These are phyloP conservation scores for Balansia obtecta DNA, from an alignment of 2,329 filamentous ascomycete species.

Conservation along the genomic window DNA sequence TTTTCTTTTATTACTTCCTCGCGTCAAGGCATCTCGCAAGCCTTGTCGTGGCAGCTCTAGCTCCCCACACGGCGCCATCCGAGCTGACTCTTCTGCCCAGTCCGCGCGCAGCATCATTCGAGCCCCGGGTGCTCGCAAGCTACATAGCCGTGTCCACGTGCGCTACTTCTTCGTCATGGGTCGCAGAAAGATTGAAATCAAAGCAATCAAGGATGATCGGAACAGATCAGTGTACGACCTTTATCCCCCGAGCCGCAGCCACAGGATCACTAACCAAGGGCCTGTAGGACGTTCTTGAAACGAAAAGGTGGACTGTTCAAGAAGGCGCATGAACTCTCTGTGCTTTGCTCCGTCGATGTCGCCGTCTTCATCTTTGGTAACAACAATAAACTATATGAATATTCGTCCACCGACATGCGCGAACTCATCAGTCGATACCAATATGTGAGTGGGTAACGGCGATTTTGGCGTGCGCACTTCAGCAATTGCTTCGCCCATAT, in stretches of 20 bases:
- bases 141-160: conserved; percentile 4
- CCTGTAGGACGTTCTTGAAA: conserved; percentile 81
- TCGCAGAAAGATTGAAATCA: conserved; percentile 98
- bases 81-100: not conserved
- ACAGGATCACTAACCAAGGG: not conserved
- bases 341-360: conserved; percentile 95
- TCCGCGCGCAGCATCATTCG: conserved; percentile 1
- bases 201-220: conserved; percentile 96
- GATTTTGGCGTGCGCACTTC: too few relatives aligned
- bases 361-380: conserved; percentile 97
- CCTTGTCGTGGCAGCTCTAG: not conserved
- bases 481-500: too few relatives aligned
- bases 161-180: conserved; percentile 50
- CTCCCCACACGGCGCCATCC: not conserved
- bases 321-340: conserved; percentile 96
- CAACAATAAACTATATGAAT: conserved; percentile 99
- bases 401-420: conserved; percentile 86
- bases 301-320: conserved; percentile 98
- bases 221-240: conserved; percentile 86
- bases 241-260: not conserved
- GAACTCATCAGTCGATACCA: conserved; percentile 80
- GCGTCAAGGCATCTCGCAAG: not conserved
- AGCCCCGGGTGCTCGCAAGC: conserved; percentile 2
- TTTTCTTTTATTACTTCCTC: not conserved
- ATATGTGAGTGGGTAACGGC: conserved; percentile 55